phyloP scores from a whole-genome alignment of 352 stramenopile genomes.

The Pythium diclinum region DNA sequence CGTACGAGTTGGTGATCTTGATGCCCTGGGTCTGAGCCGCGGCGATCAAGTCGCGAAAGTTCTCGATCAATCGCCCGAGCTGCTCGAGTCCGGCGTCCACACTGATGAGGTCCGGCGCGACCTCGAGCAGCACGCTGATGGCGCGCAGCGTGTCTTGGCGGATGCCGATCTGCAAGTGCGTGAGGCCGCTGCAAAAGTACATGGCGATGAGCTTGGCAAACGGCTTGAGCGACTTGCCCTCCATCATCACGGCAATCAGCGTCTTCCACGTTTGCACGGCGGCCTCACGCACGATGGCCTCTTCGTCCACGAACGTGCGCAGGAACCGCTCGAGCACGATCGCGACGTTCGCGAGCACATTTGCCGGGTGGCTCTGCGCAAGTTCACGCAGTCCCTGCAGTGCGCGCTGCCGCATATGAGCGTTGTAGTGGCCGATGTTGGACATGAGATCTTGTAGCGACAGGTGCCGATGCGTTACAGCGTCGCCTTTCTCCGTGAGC shows the following conservation, averaged over 20 bases:
- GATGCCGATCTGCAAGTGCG: constrained; percentile 73
- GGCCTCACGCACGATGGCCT: constrained; percentile 73
- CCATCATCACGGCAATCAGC: constrained; percentile 52
- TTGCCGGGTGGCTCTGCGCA: constrained; percentile 41
- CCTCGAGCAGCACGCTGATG: constrained; percentile 67
- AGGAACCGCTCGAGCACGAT: constrained; percentile 79
- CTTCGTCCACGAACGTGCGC: constrained; percentile 68
- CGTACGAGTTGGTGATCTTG: constrained; percentile 78
- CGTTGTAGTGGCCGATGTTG: constrained; percentile 78
- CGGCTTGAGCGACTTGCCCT: constrained; percentile 48
- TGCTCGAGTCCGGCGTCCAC: constrained; percentile 51
- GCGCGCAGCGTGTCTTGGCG: constrained; percentile 66
- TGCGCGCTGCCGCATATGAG: constrained; percentile 68
- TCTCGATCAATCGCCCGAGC: constrained; percentile 67
- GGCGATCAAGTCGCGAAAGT: constrained; percentile 71
- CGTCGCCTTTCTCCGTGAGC: constrained; percentile 65
- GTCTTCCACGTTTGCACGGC: constrained; percentile 66
- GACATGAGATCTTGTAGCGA: constrained; percentile 66
- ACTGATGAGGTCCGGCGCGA: constrained; percentile 51
- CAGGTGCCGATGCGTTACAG: constrained; percentile 63
- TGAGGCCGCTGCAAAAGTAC: constrained; percentile 80
- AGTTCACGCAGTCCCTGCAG: constrained; percentile 68
- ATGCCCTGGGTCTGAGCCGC: constrained; percentile 66
- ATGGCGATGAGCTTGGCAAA: constrained; percentile 73
- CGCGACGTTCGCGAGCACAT: constrained; percentile 67